Percentiles rank a stretch among this genome's conserved stretches.
Conservation (phyloP, 306 rosid genomes). For the Abrus precatorius region DNA sequence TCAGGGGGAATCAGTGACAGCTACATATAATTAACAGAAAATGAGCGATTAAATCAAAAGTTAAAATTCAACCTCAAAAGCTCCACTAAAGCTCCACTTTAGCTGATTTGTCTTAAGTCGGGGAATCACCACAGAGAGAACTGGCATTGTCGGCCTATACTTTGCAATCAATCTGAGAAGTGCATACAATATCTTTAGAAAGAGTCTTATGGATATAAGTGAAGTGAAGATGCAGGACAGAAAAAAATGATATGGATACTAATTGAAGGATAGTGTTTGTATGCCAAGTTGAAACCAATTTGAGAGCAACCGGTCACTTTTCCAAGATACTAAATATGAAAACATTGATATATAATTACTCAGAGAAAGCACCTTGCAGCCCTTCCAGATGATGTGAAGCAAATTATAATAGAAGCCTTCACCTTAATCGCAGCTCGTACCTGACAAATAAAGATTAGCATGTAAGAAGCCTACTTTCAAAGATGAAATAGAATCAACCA, state of each 20-base stretch:
- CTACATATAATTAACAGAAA: slow-evolving; percentile 28
- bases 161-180: slow-evolving; percentile 86
- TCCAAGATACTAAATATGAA: slow-evolving; percentile 11
- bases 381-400: slow-evolving; percentile 98
- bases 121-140: slow-evolving; percentile 86
- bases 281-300: slow-evolving; percentile 18
- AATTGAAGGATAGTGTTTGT: slow-evolving; percentile 19
- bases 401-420: slow-evolving; percentile 93
- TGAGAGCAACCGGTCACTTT: slow-evolving; percentile 12
- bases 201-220: not conserved
- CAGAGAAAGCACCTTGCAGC: slow-evolving; percentile 82
- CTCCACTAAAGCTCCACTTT: slow-evolving; percentile 95
- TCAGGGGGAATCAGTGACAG: not conserved
- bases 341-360: slow-evolving; percentile 1
- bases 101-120: slow-evolving; percentile 85
- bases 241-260: slow-evolving; percentile 5
- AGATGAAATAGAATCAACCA: slow-evolving; percentile 13
- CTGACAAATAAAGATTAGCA: slow-evolving; percentile 56
- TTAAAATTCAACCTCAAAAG: slow-evolving; percentile 79
- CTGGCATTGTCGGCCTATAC: slow-evolving; percentile 97
- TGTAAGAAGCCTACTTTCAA: slow-evolving; percentile 33
- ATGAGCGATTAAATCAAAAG: slow-evolving; percentile 25
- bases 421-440: slow-evolving; percentile 99
- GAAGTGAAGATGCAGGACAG: slow-evolving; percentile 23
- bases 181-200: slow-evolving; percentile 29